Base-by-base conservation (phyloP, 306 rosid genomes). In the Citrullus colocynthis region DNA sequence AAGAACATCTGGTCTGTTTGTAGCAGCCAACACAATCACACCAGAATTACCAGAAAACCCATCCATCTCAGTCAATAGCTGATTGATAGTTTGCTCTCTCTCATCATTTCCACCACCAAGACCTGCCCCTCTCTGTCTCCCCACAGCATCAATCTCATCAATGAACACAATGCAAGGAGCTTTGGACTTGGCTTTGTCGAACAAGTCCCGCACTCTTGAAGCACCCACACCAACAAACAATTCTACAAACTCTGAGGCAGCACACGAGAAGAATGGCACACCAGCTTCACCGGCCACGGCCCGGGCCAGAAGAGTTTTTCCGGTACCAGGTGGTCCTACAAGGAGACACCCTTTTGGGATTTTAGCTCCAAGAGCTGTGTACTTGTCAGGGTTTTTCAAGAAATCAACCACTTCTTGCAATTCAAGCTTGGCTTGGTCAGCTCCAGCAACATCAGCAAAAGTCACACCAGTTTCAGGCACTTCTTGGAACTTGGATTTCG, bases 101-200 rank as follows among this genome's bases (percentile, higher is more conserved):
- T 96, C 99, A 52, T 96, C 99, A 69, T 96, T 96, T 39, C 98
- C 99, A 67, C 98, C 99, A 28, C 99, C 99, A n/a, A 96, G 85
- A 15, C 99, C 99, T 0, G 99, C 99, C 63, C 99, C 99, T 91
- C 99, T 91, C 93, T 96, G 99, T 83, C 99, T 90, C 74, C 99
- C 98, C 6, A 96, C 98, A 0, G 98, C 98, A 75, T 96, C 99
- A 61, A 96, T 96, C 79, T 96, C 99, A 85, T 96, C 99, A 32
- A 96, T 96, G 76, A 96, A 92, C 54, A 96, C 99, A 92, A 96
- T 96, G 87, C 99, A 96, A 0, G 99, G 99, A 3, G 99, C 99
- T 84, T 96, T 96, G 10, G 92, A 86, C 84, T 96, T 96, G 0
- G 99, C 99, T 88, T 96, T 96, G 89, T 96, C 99, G 52, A 96